Base-by-base conservation (phyloP, 2,329 filamentous ascomycete genomes). In the Colletotrichum navitas region DNA sequence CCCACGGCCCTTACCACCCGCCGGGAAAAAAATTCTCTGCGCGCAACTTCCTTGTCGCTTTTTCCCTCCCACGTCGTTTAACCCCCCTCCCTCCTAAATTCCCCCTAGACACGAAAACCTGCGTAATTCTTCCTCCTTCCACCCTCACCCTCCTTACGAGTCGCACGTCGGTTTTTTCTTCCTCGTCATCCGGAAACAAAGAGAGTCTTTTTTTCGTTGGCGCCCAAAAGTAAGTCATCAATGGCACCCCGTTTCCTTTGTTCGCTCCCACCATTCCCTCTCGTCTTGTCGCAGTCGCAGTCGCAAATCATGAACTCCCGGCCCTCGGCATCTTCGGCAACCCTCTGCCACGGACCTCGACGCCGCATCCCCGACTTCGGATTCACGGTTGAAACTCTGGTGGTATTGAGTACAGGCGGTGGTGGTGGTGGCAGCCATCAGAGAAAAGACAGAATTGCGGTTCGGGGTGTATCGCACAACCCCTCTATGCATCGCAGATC, bases 191-290 rank as follows among this genome's bases (percentile, higher is more conserved):
- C 66, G 68, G 71, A 63, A 64, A 71, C 52, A 71, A 58, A 71
- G 39, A 47, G 45, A 47, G 45, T 47, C 45, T 77, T 68, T 76
- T 73, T 81, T 85, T 45, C 85, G 80, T 82, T 83, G 84, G 84
- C 84, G 84, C 84, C 80, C 81, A 86, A 87, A 86, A 86, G 85
- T 87, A 80, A 86, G 85, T 86, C 21, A 41, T 63, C 34, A 47
- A 52, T 32, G n/a, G 2, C 8, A 2, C 10, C 10, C 29, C 7
- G 74, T 75, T 73, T 55, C 75, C 62, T 75, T 75, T 74, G 68
- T 68, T 73, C 58, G 66, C 60, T 64, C 73, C 72, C 66, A 41
- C n/a, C 45, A 26, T 26, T 36, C 63, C 36, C n/a, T 41, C 36
- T 69, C 69, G 69, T 45, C 63, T 63, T 11, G 29, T 67, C 68